Conservation (phyloP, 345 rosid species). For the Eucalyptus sp. region DNA sequence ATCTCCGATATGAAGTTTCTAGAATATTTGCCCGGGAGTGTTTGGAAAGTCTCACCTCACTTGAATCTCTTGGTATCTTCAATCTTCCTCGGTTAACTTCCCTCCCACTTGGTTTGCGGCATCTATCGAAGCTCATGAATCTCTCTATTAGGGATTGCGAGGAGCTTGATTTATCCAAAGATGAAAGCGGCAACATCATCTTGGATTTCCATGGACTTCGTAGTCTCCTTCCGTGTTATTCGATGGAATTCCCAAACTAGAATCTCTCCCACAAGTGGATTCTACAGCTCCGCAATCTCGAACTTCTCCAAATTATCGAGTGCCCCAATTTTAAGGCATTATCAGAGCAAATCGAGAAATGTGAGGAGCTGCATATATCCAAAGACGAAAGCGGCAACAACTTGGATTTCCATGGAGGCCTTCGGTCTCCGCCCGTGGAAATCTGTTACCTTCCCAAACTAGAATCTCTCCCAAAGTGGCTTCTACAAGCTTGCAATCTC, state of each 20-base stretch:
- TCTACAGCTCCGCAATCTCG: background rate
- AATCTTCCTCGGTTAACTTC: background rate
- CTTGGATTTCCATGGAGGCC: no score
- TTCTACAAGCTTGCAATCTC: no score
- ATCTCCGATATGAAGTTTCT: fast-evolving
- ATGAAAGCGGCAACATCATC: background rate
- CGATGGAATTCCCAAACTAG: no score
- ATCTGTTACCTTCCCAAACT: no score
- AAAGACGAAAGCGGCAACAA: no score
- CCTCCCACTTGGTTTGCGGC: background rate
- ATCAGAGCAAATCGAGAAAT: background rate
- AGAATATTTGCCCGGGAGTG: background rate
- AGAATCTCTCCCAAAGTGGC: no score
- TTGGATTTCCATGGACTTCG: background rate
- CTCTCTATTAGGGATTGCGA: fast-evolving
- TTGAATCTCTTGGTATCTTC: background rate
- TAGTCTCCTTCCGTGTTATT: no score
- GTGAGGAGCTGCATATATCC: no score
- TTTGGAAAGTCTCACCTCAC: background rate
- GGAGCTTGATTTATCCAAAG: background rate
- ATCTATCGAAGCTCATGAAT: background rate
- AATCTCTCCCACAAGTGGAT: conserved; percentile 3
- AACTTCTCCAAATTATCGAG: background rate
- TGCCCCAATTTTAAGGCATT: background rate
- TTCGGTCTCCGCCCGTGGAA: no score